phyloP scores from a whole-genome alignment of 1,284 basidiomycete species.

The Stygiomarasmius scandens region DNA sequence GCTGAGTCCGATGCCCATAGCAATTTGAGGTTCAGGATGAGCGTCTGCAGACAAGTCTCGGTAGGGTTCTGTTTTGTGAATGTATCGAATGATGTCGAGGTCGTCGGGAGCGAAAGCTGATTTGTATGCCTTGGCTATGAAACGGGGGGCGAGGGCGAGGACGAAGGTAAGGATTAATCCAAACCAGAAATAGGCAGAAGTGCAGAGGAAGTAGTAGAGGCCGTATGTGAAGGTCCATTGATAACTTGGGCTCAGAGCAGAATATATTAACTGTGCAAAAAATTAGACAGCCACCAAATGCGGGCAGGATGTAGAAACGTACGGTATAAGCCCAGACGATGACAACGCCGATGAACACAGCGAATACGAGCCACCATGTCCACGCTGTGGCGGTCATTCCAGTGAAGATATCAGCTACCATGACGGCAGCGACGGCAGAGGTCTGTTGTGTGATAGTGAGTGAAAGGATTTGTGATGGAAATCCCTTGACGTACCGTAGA shows the following conservation, averaged over 20 bases:
- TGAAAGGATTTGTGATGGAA: neutral
- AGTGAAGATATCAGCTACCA: conserved; percentile 86
- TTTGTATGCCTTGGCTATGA: conserved; percentile 74
- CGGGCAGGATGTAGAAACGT: conserved; percentile 24
- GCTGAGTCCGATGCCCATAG: conserved; percentile 22
- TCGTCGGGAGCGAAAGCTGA: conserved; percentile 82
- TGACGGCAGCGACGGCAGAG: conserved; percentile 85
- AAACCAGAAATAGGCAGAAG: conserved; percentile 90
- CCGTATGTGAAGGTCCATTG: conserved; percentile 74
- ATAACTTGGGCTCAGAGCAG: conserved; percentile 74
- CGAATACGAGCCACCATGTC: conserved; percentile 93
- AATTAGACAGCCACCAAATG: neutral
- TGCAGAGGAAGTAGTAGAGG: conserved; percentile 84
- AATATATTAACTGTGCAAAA: conserved; percentile 70
- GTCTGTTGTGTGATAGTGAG: conserved; percentile 42
- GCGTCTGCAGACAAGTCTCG: conserved; percentile 43
- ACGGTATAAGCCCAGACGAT: conserved; percentile 83
- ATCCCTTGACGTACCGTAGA: conserved; percentile 61
- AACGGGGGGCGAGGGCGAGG: conserved; percentile 80
- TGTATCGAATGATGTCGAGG: conserved; percentile 79
- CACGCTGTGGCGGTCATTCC: conserved; percentile 89
- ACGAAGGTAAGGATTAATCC: conserved; percentile 73
- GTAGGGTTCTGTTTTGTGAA: conserved; percentile 58
- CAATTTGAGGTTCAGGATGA: conserved; percentile 33
- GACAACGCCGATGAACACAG: conserved; percentile 78